Conservation (phyloP, 1,284 basidiomycete genomes). For the Trichosporon inkin region DNA sequence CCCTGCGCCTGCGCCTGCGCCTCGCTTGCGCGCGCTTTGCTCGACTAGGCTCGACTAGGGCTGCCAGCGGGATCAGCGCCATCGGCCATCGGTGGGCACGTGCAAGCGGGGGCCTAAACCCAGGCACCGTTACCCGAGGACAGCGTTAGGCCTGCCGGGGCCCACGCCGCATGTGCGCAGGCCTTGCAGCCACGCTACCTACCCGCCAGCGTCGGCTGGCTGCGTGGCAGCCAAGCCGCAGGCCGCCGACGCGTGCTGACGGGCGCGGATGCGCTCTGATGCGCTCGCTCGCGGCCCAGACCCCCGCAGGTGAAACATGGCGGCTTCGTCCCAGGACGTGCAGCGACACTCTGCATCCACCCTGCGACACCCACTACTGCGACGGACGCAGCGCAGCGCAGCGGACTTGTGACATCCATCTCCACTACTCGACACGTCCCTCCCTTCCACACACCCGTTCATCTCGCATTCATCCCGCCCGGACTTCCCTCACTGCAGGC, state of each 20-base stretch:
- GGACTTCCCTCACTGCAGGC: background rate
- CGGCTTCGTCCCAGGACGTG: background rate
- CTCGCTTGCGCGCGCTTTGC: no score
- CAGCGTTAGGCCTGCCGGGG: background rate
- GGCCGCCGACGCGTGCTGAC: no score
- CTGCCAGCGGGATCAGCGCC: background rate
- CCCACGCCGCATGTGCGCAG: background rate
- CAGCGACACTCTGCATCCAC: background rate
- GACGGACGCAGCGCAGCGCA: no score
- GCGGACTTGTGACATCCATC: background rate
- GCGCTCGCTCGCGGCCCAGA: background rate
- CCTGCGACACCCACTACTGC: background rate
- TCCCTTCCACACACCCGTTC: background rate
- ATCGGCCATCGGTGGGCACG: background rate
- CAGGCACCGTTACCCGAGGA: background rate
- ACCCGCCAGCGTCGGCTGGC: background rate
- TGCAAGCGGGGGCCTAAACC: background rate
- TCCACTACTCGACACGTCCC: background rate
- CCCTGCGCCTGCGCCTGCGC: no score
- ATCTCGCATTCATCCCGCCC: background rate
- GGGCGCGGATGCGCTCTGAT: background rate
- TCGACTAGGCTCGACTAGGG: no score
- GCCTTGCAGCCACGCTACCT: background rate
- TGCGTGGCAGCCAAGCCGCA: no score
- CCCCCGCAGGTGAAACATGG: constrained; percentile 1